Conservation (phyloP, 192 early-diverging fungal genomes). For the Backusella morwellensis region DNA sequence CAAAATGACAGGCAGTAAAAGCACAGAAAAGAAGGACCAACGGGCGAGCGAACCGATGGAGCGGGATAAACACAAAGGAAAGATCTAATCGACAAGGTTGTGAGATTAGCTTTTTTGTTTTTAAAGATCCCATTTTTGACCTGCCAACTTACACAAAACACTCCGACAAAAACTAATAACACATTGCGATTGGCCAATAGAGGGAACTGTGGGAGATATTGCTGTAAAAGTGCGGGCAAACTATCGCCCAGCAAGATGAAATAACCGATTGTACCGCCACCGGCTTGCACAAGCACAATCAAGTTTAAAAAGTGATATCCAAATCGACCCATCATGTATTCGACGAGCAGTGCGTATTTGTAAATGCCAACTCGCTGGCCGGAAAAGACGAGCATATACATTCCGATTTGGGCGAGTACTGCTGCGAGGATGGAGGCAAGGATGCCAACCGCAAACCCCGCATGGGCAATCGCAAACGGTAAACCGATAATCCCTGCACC, state of each 20-base stretch:
- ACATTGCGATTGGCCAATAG: conserved; percentile 29
- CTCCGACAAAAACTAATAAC: conserved; percentile 32
- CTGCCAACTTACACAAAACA: conserved; percentile 22
- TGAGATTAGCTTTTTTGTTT: neutral
- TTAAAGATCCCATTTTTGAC: neutral
- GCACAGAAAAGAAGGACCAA: conserved; percentile 57
- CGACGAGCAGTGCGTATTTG: conserved; percentile 52
- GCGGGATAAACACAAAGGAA: conserved; percentile 61
- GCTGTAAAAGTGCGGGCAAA: conserved; percentile 35
- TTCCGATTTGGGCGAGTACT: conserved; percentile 47
- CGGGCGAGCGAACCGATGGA: conserved; percentile 59
- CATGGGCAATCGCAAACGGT: conserved; percentile 62
- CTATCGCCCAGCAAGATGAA: conserved; percentile 55
- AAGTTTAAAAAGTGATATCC: conserved; percentile 57
- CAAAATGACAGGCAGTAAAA: conserved; percentile 63
- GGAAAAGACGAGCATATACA: conserved; percentile 57
- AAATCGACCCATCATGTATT: conserved; percentile 50
- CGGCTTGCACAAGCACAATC: conserved; percentile 55
- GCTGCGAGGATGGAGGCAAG: conserved; percentile 45
- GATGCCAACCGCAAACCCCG: conserved; percentile 60
- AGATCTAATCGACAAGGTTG: conserved; percentile 33
- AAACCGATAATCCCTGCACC: conserved; percentile 64
- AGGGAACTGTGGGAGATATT: conserved; percentile 30
- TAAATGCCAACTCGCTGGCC: conserved; percentile 57
- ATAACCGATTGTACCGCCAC: conserved; percentile 61